These are phyloP conservation scores for Kodamaea fungicola DNA, from an alignment of 1,139 yeast genomes.

Conservation along the genomic window DNA sequence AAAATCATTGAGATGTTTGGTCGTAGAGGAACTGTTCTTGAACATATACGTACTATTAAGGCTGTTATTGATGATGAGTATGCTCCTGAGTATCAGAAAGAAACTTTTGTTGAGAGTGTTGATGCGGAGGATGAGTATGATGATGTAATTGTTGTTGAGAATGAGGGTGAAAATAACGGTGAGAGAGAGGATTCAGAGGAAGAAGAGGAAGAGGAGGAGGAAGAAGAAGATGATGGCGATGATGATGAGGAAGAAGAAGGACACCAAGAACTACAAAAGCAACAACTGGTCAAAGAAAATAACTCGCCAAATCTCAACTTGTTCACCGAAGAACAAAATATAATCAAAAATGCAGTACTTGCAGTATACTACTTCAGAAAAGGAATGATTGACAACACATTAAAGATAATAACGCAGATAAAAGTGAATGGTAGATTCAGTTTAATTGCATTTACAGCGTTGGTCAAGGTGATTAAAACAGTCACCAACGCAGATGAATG, in stretches of 20 bases:
- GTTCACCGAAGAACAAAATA: conserved; percentile 33
- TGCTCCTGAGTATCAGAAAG: conserved; percentile 17
- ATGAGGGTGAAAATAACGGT: not conserved
- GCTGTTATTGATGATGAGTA: conserved; percentile 27
- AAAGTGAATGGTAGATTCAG: conserved; percentile 14
- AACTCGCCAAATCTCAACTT: conserved; percentile 20
- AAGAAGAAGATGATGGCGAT: conserved; percentile 10
- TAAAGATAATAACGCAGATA: conserved; percentile 26
- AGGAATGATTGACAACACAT: conserved; percentile 17
- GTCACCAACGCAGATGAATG: conserved; percentile 21
- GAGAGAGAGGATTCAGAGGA: conserved; percentile 8
- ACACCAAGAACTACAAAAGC: conserved; percentile 1
- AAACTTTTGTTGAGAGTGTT: conserved; percentile 18
- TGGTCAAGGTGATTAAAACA: conserved; percentile 24
- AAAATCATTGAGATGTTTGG: conserved; percentile 18
- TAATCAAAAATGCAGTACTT: conserved; percentile 28
- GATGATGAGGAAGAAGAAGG: conserved; percentile 4
- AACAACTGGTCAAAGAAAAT: conserved; percentile 20
- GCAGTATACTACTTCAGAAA: conserved; percentile 23
- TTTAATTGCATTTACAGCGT: conserved; percentile 30
- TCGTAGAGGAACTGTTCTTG: conserved; percentile 11
- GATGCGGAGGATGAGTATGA: conserved; percentile 21
- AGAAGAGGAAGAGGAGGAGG: conserved; percentile 14
- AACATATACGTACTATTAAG: conserved; percentile 27
- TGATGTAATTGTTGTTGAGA: conserved; percentile 11